These are phyloP conservation scores for Adansonia madagascariensis DNA, from an alignment of 441 rosid species.

Conservation along the genomic window DNA sequence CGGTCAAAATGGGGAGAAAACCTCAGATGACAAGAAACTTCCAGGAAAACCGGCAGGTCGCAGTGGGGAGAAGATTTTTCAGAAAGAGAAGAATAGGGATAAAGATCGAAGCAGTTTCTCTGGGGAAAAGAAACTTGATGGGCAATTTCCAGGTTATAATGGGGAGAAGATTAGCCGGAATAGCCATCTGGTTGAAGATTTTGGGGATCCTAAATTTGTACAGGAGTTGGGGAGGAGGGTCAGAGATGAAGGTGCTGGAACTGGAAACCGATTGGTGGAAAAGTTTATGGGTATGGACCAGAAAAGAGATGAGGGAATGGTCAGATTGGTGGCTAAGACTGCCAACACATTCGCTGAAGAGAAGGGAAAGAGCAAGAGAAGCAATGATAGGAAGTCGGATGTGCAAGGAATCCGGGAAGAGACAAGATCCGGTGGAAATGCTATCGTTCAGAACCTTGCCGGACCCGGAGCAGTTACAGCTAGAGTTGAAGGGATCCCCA, in stretches of 20 bases:
- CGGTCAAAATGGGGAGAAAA: conserved; percentile 38
- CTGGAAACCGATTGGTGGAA: conserved; percentile 30
- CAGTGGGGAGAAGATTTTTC: conserved; percentile 33
- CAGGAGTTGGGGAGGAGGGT: conserved; percentile 40
- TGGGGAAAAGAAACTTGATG: conserved; percentile 42
- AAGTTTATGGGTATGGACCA: conserved; percentile 26
- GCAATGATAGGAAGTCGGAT: conserved; percentile 32
- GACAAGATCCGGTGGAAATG: conserved; percentile 30
- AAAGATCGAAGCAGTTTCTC: conserved; percentile 38
- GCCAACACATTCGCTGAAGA: conserved; percentile 28
- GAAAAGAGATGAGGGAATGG: conserved; percentile 34
- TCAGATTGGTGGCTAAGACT: conserved; percentile 31
- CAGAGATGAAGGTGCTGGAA: conserved; percentile 40
- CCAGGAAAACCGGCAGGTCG: conserved; percentile 25
- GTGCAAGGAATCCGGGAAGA: conserved; percentile 33
- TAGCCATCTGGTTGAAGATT: conserved; percentile 29
- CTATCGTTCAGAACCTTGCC: conserved; percentile 22
- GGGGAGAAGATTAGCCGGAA: conserved; percentile 36
- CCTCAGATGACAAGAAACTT: conserved; percentile 37
- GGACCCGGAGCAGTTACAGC: conserved; percentile 22
- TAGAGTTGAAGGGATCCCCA: conserved; percentile 31
- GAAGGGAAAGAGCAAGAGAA: conserved; percentile 38
- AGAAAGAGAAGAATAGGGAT: conserved; percentile 36
- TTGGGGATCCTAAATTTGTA: conserved; percentile 28
- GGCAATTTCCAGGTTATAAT: conserved; percentile 29